Base-by-base conservation (phyloP, 805 yeast genomes). In the Candida namnaoensis region DNA sequence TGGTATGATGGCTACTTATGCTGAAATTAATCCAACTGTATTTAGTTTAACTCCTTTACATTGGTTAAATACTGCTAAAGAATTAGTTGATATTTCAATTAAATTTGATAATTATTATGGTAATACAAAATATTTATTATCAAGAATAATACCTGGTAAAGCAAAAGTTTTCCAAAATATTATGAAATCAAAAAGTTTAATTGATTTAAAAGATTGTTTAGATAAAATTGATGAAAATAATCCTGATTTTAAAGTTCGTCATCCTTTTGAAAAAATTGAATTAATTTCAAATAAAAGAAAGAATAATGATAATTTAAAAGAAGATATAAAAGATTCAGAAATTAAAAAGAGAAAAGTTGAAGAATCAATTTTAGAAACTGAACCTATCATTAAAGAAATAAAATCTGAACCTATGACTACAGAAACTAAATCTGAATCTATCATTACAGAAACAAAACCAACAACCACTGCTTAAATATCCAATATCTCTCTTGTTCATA, bases 1-100 rank as follows among this genome's bases (percentile, higher is more conserved):
- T 5, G 90, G 87, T 7, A 91, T 93, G 99, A 79, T 90, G 53
- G 99, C 97, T 1, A 82, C 87, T 30, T 78, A 79, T 28, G 98
- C 97, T 0, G 98, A 93, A 61, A 56, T 72, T 7, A 90, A 93
- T 56, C 93, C 95, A 7, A 71, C 95, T 1, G 80, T 86, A 34
- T 93, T 93, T 58, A 58, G 60, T 28, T 11, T 33, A 28, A 40
- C 32, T 1, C 68, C 69, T 5, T 56, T 70, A 38, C 65, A 74
- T 0, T 85, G 91, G 85, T 67, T 62, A 25, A 56, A 65, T 25
- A 62, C 75, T 10, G 69, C 77, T 10, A 68, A 66, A 37, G 82
- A 86, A 46, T 86, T 76, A 47, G 53, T 79, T 28, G 56, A 64
- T 5, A 56, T 76, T 12, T 82, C 91, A 9, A 53, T 61, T 13